A percentile compares a stretch with the other conserved stretches of the same genome.
Conservation (phyloP, 352 stramenopile species). For the Phytophthora brassicae region DNA sequence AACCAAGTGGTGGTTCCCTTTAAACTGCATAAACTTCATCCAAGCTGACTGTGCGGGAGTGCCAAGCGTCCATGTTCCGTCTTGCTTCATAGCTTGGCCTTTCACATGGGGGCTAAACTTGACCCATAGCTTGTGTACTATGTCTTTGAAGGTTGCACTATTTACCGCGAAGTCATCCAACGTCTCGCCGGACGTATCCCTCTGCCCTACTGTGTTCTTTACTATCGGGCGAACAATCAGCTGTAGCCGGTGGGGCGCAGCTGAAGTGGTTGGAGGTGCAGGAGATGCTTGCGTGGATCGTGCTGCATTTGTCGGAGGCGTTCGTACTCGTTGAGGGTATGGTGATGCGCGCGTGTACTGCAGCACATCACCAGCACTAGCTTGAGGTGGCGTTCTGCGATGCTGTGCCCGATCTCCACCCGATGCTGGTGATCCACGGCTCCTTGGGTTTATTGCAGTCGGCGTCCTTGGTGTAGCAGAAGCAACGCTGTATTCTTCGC, state of each 20-base stretch:
- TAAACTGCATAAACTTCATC: too few species aligned
- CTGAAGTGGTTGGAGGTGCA: neutral
- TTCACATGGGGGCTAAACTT: neutral
- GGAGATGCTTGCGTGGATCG: neutral
- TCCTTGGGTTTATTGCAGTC: too few species aligned
- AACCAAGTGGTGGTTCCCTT: too few species aligned
- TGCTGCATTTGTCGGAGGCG: neutral
- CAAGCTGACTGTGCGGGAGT: too few species aligned
- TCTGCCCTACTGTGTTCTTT: too few species aligned
- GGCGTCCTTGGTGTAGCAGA: too few species aligned
- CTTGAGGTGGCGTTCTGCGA: neutral
- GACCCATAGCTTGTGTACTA: neutral
- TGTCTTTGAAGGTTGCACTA: neutral
- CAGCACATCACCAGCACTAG: neutral
- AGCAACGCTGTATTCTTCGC: too few species aligned
- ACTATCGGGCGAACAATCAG: too few species aligned
- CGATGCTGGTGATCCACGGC: too few species aligned
- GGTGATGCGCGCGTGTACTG: neutral
- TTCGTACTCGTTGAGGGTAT: neutral
- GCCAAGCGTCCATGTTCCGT: neutral
- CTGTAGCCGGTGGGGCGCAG: neutral
- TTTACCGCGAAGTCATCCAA: neutral
- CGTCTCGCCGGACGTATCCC: neutral
- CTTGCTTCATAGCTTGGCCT: neutral
- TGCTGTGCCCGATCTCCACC: too few species aligned